These are phyloP conservation scores for Cryphonectria parasitica DNA, from an alignment of 2,329 filamentous ascomycete species.

Conservation along the genomic window DNA sequence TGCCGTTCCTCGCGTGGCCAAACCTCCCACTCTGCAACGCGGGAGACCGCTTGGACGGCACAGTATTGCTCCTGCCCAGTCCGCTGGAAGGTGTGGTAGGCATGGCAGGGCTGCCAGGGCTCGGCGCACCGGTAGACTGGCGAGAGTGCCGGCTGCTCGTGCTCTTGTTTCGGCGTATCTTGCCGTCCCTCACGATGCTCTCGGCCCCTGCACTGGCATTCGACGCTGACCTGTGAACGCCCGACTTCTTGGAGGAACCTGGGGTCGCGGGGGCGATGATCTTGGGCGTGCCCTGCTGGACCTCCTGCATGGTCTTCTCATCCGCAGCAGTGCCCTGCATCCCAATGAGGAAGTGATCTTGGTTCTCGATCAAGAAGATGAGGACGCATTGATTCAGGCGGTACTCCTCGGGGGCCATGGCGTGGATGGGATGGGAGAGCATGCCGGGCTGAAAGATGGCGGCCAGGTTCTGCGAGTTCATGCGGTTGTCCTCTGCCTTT, in stretches of 20 bases:
- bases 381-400: conserved; percentile 94
- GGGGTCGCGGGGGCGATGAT: conserved; percentile 53
- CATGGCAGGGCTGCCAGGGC: conserved; percentile 66
- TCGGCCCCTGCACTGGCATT: conserved; percentile 88
- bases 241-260: conserved; percentile 56
- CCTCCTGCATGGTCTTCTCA: conserved; percentile 69
- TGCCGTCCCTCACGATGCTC: conserved; percentile 79
- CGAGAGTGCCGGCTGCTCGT: conserved; percentile 88
- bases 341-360: conserved; percentile 96
- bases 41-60: conserved; percentile 88
- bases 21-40: conserved; percentile 71
- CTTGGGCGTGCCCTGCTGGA: conserved; percentile 70
- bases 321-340: conserved; percentile 99
- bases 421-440: conserved; percentile 89
- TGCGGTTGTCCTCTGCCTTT: conserved; percentile 94
- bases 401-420: conserved; percentile 95
- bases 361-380: conserved; percentile 97
- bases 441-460: conserved; percentile 98
- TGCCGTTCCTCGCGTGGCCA: conserved; percentile 45
- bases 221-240: conserved; percentile 76
- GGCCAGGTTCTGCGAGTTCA: conserved; percentile 92
- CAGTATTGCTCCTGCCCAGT: conserved; percentile 77
- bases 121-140: conserved; percentile 71
- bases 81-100: conserved; percentile 59
- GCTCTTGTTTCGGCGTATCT: conserved; percentile 84